A percentile compares a stretch with the other conserved stretches of the same genome.
These are phyloP conservation scores for Fusarium nurragi DNA, from an alignment of 2,329 filamentous ascomycete species.

Conservation along the genomic window DNA sequence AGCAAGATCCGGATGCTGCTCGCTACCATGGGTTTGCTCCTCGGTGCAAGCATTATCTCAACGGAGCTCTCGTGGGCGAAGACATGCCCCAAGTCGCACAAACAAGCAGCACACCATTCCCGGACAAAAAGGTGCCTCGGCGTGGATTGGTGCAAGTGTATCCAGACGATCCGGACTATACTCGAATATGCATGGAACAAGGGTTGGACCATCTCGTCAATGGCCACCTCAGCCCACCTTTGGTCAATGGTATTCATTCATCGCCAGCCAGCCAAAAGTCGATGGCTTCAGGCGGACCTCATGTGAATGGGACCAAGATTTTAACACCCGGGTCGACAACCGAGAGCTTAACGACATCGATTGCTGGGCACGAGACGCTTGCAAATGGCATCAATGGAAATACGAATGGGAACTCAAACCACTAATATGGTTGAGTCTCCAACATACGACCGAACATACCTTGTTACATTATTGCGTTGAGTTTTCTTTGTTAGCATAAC, in stretches of 20 bases:
- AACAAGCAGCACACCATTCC: conserved; percentile 64
- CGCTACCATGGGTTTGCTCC: conserved; percentile 65
- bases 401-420: conserved; percentile 24
- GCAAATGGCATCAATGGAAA: conserved; percentile 47
- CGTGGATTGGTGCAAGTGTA: conserved; percentile 63
- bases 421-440: conserved; percentile 13
- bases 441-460: conserved; percentile 12
- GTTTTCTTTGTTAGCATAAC: conserved; percentile 44
- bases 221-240: conserved; percentile 55
- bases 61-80: conserved; percentile 64
- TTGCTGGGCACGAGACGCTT: conserved; percentile 38
- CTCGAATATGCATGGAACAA: conserved; percentile 64
- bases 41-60: conserved; percentile 66
- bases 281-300: conserved; percentile 34
- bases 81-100: conserved; percentile 57
- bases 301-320: conserved; percentile 48
- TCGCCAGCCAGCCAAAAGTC: conserved; percentile 56
- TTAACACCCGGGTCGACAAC: conserved; percentile 29
- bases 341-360: conserved; percentile 25
- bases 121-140: conserved; percentile 64
- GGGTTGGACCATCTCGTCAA: conserved; percentile 64
- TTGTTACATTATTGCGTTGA: conserved; percentile 38
- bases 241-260: conserved; percentile 59
- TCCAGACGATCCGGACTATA: conserved; percentile 67
- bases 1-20: conserved; percentile 63